Evolutionary conservation across 169 alveolate genomes (phyloP), one percentile per base, ranked within the genome.

Genomic region (Plasmodium fragile): DNA sequence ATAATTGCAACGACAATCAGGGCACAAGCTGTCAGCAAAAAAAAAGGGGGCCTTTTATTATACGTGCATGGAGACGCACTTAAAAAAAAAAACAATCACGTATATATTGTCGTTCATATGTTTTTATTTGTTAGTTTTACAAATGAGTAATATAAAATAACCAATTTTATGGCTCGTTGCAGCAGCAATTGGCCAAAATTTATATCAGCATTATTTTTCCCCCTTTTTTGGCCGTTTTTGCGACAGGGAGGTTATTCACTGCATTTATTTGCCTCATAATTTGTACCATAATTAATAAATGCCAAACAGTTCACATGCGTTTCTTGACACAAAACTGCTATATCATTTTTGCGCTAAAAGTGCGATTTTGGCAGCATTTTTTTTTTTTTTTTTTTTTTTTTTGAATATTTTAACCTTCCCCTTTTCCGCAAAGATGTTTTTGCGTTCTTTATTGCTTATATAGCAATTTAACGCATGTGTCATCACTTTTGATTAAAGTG

Each of bases 21-120:
- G 72, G 34, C 75, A 65, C 75, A 10, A 65, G 5, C 30, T 65
- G 75, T 22, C 75, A 28, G 75, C 30, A 65, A 2, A 10, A 3
- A 5, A 39, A 2, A 8, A 18, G 75, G n/a, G 10, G 30, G 22
- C 34, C n/a, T n/a, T n/a, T n/a, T n/a, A 0, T 0, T 18, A 65
- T 25, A 82, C 80, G 69, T 53, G 92, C 92, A 83, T 83, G 92
- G 92, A 83, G 70, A 53, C 92, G 92, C 92, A 53, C 92, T 70
- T 69, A 22, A 39, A 70, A 43, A 41, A 82, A 65, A 65, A 69
- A 65, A 52, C 32, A 82, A 65, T 4, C 18, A 13, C 41, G 30
- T 55, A 55, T 3, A 55, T 59, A 36, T 82, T 53, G 53, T 55
- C 39, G 41, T 41, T 8, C 79, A 82, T 81, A 22, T 36, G 2